phyloP scores from a whole-genome alignment of 1,284 basidiomycete genomes.

The Ganoderma meredithae region DNA sequence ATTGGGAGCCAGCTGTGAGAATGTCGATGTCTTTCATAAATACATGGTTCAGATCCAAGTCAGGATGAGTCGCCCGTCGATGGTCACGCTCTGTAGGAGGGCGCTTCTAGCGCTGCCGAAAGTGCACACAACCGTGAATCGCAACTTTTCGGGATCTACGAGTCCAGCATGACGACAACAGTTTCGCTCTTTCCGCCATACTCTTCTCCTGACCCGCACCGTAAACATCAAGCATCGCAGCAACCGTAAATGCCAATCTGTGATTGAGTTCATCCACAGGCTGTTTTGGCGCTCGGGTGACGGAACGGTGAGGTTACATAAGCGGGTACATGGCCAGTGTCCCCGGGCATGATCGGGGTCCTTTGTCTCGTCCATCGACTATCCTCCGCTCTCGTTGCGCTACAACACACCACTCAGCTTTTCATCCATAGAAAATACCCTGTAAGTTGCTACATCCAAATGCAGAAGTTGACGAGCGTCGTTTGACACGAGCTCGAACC shows the following conservation, averaged over 20 bases:
- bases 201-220: not conserved
- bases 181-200: not conserved
- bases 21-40: not conserved
- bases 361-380: not conserved
- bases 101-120: not conserved
- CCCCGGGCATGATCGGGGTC: not conserved
- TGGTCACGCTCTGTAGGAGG: not conserved
- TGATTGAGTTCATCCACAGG: not conserved
- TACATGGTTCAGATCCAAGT: not conserved
- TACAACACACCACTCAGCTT: no score
- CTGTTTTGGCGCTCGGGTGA: not conserved
- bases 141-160: constrained; percentile 3
- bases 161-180: not conserved
- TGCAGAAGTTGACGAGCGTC: no score
- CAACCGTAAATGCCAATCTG: not conserved
- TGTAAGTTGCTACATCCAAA: not conserved
- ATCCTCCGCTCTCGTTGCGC: not conserved
- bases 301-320: not conserved
- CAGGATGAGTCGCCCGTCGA: not conserved
- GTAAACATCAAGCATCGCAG: not conserved
- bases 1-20: not conserved
- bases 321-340: not conserved
- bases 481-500: constrained; percentile 1
- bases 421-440: constrained; percentile 1
- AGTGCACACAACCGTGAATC: not conserved